Evolutionary conservation across 106 monocot species (phyloP), one percentile per base, ranked within the genome.

Genomic region (Dioscorea zingiberensis): DNA sequence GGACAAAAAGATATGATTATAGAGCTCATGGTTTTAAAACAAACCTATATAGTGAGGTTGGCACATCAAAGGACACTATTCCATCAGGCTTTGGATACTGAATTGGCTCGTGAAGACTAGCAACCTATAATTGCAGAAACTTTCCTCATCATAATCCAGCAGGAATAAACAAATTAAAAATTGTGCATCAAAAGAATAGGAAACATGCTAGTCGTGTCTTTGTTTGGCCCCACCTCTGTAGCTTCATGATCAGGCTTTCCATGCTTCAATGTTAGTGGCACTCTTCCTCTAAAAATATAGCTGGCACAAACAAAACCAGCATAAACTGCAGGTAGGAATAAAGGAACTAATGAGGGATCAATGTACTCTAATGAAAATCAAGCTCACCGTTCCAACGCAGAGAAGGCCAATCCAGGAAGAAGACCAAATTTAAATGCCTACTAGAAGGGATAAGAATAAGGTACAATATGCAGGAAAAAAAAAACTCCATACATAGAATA

Each of bases 381-480:
- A 69, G 47, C 73, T 83, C 73, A 98, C 98, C 67, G 76, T 66
- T 98, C 98, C 68, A 92, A 44, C 63, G 88, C 98, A 83, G 98
- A 98, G 23, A 89, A 58, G 54, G 75, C 92, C 78, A 98, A 76
- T 32, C 98, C 98, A 68, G 98, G 89, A 54, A 98, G 13, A 65
- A 92, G 76, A 19, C 98, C 98, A 80, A 89, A 80, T 59, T 93
- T 74, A 80, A 98, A 98, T 73, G 92, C 98, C 98, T 98, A 57
- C 11, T 15, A 49, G 66, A 53, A 60, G 47, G 23, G 18, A 75
- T 45, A 23, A 44, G 16, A 69, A 48, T 74, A 47, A 67, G 73
- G 49, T 71, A 30, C 56, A 58, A 62, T 38, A 8, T 38, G 38
- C 4, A 10, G 6, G 38, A 6, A 38, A 38, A 38, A n/a, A 10